Base-by-base conservation (phyloP, 2,329 filamentous ascomycete species). In the Trichoderma koningiopsis region DNA sequence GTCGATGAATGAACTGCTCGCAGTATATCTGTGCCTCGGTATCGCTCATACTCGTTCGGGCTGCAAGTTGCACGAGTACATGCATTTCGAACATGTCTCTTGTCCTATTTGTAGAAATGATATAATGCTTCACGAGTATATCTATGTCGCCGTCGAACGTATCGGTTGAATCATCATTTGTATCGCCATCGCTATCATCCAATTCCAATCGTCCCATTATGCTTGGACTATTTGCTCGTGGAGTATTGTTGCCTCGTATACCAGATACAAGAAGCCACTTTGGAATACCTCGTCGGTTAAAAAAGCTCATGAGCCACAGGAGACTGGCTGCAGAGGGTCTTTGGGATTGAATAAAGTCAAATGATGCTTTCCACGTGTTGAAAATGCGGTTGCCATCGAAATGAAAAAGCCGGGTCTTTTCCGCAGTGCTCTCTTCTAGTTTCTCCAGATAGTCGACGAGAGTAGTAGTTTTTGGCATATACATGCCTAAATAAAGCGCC, bases 221-320 rank as follows among this genome's bases (percentile, higher is more conserved):
- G 8, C 7, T 16, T 29, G 63, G 14, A 3, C 24, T 16, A 19
- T 29, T 14, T 4, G 24, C 8, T 35, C 24, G 7, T 22, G 24
- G 61, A 29, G 16, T 5, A 11, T 27, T 40, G 29, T 31, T 27
- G 14, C 6, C 49, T 47, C 4, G 37, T 33, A 8, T 33, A 22
- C 16, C 22, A n/a, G 31, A 24, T 22, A 16, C 22, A 6, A 70
- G 47, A 0, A 60, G 19, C n/a, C n/a, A 47, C 31, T 69, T 47
- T 5, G 80, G 79, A 29, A 85, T 83, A 8, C 77, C 79, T 71
- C 83, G 78, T 27, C 75, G 74, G 62, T 85, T 77, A 71, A 82
- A 85, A 69, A 82, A 81, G 75, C 82, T 83, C 79, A 85, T 81
- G 5, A 85, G 75, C 0, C 81, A 82, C 0, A 86, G 71, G 11